These are phyloP conservation scores for Calonectria henricotiae DNA, from an alignment of 2,329 filamentous ascomycete genomes.

Conservation along the genomic window DNA sequence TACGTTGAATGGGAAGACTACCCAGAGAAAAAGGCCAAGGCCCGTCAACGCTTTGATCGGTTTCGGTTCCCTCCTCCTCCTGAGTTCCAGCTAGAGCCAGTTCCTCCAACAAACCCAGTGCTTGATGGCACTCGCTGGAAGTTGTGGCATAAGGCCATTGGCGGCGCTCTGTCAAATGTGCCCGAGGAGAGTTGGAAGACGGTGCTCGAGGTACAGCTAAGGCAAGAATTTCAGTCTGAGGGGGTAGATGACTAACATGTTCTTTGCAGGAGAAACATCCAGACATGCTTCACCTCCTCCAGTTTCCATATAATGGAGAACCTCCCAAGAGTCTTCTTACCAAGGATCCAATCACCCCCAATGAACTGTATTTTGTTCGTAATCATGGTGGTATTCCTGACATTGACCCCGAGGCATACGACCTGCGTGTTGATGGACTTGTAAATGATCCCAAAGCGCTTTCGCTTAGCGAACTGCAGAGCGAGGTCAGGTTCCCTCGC, in stretches of 20 bases:
- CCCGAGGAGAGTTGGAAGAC: constrained; percentile 73
- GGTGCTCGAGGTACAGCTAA: constrained; percentile 60
- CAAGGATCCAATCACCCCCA: constrained; percentile 73
- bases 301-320: constrained; percentile 78
- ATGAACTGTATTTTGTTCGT: constrained; percentile 74
- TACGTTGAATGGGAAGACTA: constrained; percentile 79
- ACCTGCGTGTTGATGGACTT: constrained; percentile 72
- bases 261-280: constrained; percentile 66
- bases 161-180: constrained; percentile 60
- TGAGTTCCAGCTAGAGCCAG: constrained; percentile 71
- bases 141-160: constrained; percentile 70
- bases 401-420: constrained; percentile 72
- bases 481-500: constrained; percentile 74
- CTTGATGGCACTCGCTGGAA: constrained; percentile 73
- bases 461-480: constrained; percentile 73
- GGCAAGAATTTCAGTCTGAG: too few relatives aligned
- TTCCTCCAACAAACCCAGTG: constrained; percentile 73
- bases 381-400: constrained; percentile 82
- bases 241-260: not conserved
- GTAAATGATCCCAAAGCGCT: constrained; percentile 73
- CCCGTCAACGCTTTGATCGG: constrained; percentile 65
- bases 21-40: constrained; percentile 76
- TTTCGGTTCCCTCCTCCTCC: constrained; percentile 59
- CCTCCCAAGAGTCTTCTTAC: constrained; percentile 72
- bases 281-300: constrained; percentile 75